phyloP scores from a whole-genome alignment of 345 rosid species.

The Rhodamnia rubescens region DNA sequence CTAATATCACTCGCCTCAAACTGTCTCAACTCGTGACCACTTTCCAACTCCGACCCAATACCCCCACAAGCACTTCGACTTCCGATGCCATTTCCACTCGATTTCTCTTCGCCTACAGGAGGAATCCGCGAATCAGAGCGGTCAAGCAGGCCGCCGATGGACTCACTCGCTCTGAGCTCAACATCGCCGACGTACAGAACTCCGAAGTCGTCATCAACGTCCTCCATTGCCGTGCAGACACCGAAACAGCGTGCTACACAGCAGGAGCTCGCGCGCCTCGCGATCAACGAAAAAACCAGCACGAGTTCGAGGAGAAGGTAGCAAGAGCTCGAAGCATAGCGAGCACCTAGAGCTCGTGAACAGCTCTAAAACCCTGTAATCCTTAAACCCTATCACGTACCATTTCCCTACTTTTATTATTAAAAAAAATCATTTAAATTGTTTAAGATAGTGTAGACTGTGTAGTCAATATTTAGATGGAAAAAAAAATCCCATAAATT shows the following conservation, averaged over 20 bases:
- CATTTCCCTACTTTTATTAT: background rate
- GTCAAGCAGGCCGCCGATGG: constrained; percentile 2
- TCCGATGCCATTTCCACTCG: background rate
- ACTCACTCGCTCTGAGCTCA: constrained; percentile 21
- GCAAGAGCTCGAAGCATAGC: background rate
- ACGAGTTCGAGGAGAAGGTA: background rate
- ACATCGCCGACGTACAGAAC: constrained; percentile 39
- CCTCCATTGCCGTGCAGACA: constrained; percentile 18
- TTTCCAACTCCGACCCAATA: background rate
- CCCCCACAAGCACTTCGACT: background rate
- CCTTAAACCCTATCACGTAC: background rate
- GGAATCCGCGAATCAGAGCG: background rate
- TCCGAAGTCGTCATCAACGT: constrained; percentile 49
- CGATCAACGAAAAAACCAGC: background rate
- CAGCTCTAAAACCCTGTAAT: background rate
- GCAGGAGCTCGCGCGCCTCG: background rate
- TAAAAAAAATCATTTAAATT: background rate
- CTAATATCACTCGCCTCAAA: background rate
- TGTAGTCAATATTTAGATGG: background rate
- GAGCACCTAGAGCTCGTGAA: background rate
- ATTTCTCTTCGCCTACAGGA: background rate
- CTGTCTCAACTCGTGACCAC: background rate
- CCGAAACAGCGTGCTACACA: background rate
- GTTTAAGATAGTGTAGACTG: background rate
- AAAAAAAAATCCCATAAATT: background rate